phyloP scores from a whole-genome alignment of 2,329 filamentous ascomycete species.

The Talaromyces sp. region DNA sequence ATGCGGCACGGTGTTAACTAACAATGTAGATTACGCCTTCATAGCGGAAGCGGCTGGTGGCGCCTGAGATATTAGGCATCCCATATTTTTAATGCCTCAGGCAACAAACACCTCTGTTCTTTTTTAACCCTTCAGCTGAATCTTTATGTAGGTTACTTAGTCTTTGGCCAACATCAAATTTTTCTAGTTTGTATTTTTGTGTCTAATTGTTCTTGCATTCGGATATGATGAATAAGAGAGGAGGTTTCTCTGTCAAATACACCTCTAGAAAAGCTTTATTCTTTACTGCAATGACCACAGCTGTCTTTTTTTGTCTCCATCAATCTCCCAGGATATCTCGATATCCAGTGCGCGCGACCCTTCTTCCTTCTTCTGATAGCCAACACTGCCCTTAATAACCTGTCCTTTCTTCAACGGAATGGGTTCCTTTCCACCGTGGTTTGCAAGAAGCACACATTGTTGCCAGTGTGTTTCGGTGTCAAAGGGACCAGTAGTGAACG shows the following conservation, averaged over 20 bases:
- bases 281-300: slow-evolving; percentile 40
- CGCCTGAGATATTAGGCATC: not conserved
- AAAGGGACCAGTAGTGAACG: slow-evolving; percentile 82
- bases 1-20: not conserved
- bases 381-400: slow-evolving; percentile 63
- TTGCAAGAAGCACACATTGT: slow-evolving; percentile 72
- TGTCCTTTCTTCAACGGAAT: slow-evolving; percentile 52
- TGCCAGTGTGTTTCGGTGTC: slow-evolving; percentile 84
- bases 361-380: slow-evolving; percentile 66
- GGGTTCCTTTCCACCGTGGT: slow-evolving; percentile 52
- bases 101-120: not conserved
- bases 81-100: not conserved
- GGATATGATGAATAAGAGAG: not conserved
- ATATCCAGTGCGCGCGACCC: slow-evolving; percentile 68
- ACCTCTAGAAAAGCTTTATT: not conserved
- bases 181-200: too few relatives aligned
- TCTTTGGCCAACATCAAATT: not conserved
- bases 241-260: not conserved
- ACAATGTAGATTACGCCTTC: not conserved
- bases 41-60: not conserved
- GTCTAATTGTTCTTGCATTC: not conserved
- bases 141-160: not conserved
- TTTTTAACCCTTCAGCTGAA: not conserved
- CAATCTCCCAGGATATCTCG: slow-evolving; percentile 58
- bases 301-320: slow-evolving; percentile 43